Evolutionary conservation across 768 basidiomycete species (phyloP), one percentile per base, ranked within the genome.

Genomic region (Kwoniella dejecticola): DNA sequence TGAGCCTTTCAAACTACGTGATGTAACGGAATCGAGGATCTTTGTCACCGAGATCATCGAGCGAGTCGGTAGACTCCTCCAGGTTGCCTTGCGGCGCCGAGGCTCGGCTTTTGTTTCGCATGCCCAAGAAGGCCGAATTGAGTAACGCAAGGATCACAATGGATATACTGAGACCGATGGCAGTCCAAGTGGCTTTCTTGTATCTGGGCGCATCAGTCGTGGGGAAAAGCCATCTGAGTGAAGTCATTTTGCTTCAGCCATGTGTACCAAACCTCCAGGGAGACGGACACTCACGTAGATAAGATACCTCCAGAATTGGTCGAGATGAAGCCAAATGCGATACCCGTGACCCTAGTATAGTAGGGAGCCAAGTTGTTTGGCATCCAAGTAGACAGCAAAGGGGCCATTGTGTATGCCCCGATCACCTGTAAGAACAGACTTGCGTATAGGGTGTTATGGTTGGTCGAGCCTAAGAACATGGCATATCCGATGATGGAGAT

Each of bases 341-440:
- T 70, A 12, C 71, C 74, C 2, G 77, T 75, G 6, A 69, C 70
- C n/a, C 77, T 67, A 36, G 73, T 69, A 64, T 75, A 77, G 65
- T 66, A 76, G 5, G 77, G 77, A 24, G 77, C 73, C 15, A 78
- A 64, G 58, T 79, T 79, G 58, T 79, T 79, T 55, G 61, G 63
- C 48, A 62, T 67, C 74, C 74, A 79, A 6, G 76, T 71, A 15
- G 66, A 60, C 27, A 68, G 57, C 33, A 68, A 47, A 15, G 74
- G 71, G n/a, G 77, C 68, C 24, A 67, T 46, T 24, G 62, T 68
- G 40, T 78, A 79, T 13, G 50, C 62, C 24, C 77, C 77, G 30
- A 71, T 70, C 49, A 78, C 70, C 56, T 77, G 75, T n/a, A 78
- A 59, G 57, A 71, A 75, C 19, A 79, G 66, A 30, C 75, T 69